Base-by-base conservation (phyloP, 805 yeast genomes). In the Zygotorulaspora danielsina region DNA sequence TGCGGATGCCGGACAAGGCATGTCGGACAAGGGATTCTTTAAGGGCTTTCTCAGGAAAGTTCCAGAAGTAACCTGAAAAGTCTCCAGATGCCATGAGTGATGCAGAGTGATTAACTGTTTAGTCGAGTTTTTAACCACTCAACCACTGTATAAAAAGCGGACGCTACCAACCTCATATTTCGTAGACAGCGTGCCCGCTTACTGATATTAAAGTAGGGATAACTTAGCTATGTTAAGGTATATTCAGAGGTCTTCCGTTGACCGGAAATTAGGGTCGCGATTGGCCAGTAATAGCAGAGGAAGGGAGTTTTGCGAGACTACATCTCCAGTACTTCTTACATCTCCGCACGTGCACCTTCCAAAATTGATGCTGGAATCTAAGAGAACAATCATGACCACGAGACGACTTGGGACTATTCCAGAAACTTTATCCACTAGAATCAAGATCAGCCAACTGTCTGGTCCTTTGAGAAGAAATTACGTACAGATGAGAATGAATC, bases 401-500 rank as follows among this genome's bases (percentile, higher is more conserved):
- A 21, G 24, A 10, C 24, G 24, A 10, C 24, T 21, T 7, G 24
- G 24, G 10, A 27, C 31, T 22, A 15, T 37, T 29, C 25, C 32
- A 25, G 41, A 37, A 32, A 17, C 27, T 31, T 5, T 27, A 12
- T 5, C 31, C 15, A n/a, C 17, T n/a, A 27, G 18, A 12, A 27
- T 27, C 7, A 27, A n/a, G 15, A 15, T 6, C 4, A n/a, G 15
- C 11, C 31, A 12, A 27, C 15, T 27, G 9, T 11, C 9, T 5
- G 18, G 12, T 4, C 5, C 31, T 4, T 27, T 15, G 10, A 19
- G 22, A 17, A 39, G 27, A 13, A 34, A 29, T 19, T 29, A 25
- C 24, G 51, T 57, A 4, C 59, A 63, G 34, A 54, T 60, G 54
- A 55, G 55, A 34, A 66, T 69, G 69, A 64, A 69, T 36, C 71